phyloP scores from a whole-genome alignment of 202 grass and related monocot genomes.

The Setaria viridis region DNA sequence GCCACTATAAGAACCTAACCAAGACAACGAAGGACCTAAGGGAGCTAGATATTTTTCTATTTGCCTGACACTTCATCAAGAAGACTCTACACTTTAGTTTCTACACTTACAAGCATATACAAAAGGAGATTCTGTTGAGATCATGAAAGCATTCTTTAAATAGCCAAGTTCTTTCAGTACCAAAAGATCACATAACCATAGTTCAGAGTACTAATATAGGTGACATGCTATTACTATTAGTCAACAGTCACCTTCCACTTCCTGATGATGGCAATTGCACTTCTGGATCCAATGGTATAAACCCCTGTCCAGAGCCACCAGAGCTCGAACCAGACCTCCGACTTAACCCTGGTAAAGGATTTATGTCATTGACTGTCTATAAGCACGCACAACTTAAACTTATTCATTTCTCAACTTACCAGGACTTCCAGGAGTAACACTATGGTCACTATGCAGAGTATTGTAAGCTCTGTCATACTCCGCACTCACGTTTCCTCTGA shows the following conservation, averaged over 20 bases:
- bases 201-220: constrained; percentile 20
- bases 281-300: constrained; percentile 58
- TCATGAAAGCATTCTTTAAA: neutral
- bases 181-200: constrained; percentile 4
- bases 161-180: neutral
- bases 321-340: constrained; percentile 70
- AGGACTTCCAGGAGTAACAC: constrained; percentile 74
- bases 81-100: constrained; percentile 25
- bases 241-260: constrained; percentile 59
- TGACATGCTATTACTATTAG: constrained; percentile 30
- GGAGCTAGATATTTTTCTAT: constrained; percentile 21
- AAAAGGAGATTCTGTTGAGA: neutral
- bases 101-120: constrained; percentile 18
- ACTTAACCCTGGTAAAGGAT: constrained; percentile 51
- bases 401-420: constrained; percentile 57
- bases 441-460: constrained; percentile 55
- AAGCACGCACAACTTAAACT: constrained; percentile 19
- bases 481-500: constrained; percentile 57
- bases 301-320: constrained; percentile 60
- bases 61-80: constrained; percentile 22
- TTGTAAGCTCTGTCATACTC: constrained; percentile 53
- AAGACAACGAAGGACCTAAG: constrained; percentile 7
- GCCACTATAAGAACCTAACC: constrained; percentile 31
- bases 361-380: constrained; percentile 37
- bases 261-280: constrained; percentile 40